Evolutionary conservation across 2,329 filamentous ascomycete species (phyloP), one percentile per base, ranked within the genome.

Genomic region (Cercospora janseana): DNA sequence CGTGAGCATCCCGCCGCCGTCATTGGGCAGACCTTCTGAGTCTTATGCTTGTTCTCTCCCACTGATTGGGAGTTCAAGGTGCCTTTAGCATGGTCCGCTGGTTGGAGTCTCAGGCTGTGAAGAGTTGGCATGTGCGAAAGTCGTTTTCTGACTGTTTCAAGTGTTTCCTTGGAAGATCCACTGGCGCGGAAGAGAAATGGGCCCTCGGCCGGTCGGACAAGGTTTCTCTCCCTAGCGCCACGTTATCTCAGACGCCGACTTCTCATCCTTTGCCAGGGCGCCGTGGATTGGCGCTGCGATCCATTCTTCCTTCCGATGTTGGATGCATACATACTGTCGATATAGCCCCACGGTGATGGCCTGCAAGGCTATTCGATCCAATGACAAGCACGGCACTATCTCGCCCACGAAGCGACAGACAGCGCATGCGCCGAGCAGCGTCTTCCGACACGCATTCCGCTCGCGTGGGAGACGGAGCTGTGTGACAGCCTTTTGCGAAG

Each of bases 401-500:
- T n/a, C n/a, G n/a, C n/a, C n/a, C n/a, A n/a, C n/a, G n/a, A n/a
- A n/a, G n/a, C n/a, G n/a, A n/a, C n/a, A n/a, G n/a, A n/a, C n/a
- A n/a, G n/a, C n/a, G n/a, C n/a, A n/a, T n/a, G n/a, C n/a, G n/a
- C n/a, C n/a, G n/a, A n/a, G n/a, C n/a, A 24, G 12, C 16, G 35
- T 35, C 21, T 40, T 20, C 16, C 45, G 16, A 41, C 45, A 13
- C 21, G 45, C 34, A 38, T 52, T 29, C 21, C 20, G 20, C 44
- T 34, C 44, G 34, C 24, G 43, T 28, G 9, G 26, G 34, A 34
- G 23, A 41, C 13, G 12, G 40, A 24, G 35, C 35, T 32, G 41
- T 34, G 40, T 32, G 23, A 41, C 49, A 51, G 49, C 49, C 49
- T 41, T 52, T 48, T 28, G 44, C 34, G 23, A 13, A 35, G 27